Base-by-base conservation (phyloP, 257 asterid genomes). In the Echium plantagineum region DNA sequence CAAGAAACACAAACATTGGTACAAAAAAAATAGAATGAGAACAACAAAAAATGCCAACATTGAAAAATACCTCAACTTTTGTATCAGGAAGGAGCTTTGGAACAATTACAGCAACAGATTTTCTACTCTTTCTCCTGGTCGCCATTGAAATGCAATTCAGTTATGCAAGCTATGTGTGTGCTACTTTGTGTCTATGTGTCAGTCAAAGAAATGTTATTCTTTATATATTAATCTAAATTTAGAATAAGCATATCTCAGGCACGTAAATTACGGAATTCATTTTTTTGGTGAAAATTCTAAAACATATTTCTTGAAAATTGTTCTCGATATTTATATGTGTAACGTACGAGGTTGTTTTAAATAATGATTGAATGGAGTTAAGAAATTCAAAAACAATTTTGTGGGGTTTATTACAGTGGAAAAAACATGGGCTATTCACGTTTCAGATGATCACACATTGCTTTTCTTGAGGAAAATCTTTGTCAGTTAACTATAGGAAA, bases 41-140 rank as follows among this genome's bases (percentile, higher is more conserved):
- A n/a, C n/a, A 15, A 22, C 31, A 38, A 13, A 49, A 57, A 24
- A 51, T 53, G 5, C 35, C 18, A 5, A 30, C 1, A 52, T 46
- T 21, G 16, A 20, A 21, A 35, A 42, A 56, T 67, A 75, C 86
- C 83, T 80, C 86, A 26, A 77, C 81, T 72, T 52, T 71, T 2
- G 71, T 49, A 56, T 69, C 35, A 62, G 53, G 16, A n/a, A 57
- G 53, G 15, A 80, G 62, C 65, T 71, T 72, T 6, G 22, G 32
- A 32, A 21, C n/a, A 19, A 18, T 58, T 1, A 7, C 21, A 24
- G 21, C 31, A 19, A 22, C 32, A 42, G 12, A 12, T 8, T 13
- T 22, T 54, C 65, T 67, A 12, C 15, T 65, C 42, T 72, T 74
- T 16, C 56, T 65, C 52, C n/a, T 57, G 3, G 75, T 59, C 67